Evolutionary conservation across 352 stramenopile species (phyloP).

Genomic region (Globisporangium carolinianum): DNA sequence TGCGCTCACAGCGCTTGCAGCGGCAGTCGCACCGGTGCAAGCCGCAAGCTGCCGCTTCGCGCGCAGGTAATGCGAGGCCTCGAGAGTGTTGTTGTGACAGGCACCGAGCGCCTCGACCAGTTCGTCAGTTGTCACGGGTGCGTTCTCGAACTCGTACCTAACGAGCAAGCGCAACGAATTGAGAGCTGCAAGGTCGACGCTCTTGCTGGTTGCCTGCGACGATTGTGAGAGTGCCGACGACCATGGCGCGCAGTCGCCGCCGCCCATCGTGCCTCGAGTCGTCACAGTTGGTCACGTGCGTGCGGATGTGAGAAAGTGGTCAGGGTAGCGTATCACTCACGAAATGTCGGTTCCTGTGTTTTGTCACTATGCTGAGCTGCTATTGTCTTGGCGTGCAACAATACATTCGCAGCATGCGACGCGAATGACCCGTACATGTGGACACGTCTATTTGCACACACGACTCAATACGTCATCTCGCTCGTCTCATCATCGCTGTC

Average conservation of each 20-base stretch:
- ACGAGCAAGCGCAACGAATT: constrained; percentile 50
- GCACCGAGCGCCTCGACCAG: constrained; percentile 33
- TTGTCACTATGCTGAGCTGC: too few relatives aligned
- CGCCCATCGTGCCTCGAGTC: neutral
- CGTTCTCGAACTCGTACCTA: constrained; percentile 56
- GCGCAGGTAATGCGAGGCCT: constrained; percentile 52
- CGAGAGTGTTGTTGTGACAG: constrained; percentile 33
- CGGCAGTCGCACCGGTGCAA: too few relatives aligned
- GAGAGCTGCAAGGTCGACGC: constrained; percentile 33
- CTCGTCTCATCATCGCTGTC: neutral
- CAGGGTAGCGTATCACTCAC: too few relatives aligned
- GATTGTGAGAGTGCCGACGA: neutral
- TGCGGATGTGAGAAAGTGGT: neutral
- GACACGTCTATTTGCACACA: too few relatives aligned
- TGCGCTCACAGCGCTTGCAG: too few relatives aligned
- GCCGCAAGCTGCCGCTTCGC: constrained; percentile 12
- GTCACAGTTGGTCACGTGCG: neutral
- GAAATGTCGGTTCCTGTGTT: too few relatives aligned
- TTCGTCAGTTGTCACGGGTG: constrained; percentile 33
- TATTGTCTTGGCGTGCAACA: too few relatives aligned
- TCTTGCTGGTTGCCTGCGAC: constrained; percentile 13
- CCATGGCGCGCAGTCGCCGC: constrained; percentile 1
- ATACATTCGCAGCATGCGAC: too few relatives aligned
- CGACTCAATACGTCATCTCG: too few relatives aligned
- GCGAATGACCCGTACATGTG: too few relatives aligned